These are phyloP conservation scores for Xerophyta viscosa DNA, from an alignment of 106 monocot genomes.

Conservation along the genomic window DNA sequence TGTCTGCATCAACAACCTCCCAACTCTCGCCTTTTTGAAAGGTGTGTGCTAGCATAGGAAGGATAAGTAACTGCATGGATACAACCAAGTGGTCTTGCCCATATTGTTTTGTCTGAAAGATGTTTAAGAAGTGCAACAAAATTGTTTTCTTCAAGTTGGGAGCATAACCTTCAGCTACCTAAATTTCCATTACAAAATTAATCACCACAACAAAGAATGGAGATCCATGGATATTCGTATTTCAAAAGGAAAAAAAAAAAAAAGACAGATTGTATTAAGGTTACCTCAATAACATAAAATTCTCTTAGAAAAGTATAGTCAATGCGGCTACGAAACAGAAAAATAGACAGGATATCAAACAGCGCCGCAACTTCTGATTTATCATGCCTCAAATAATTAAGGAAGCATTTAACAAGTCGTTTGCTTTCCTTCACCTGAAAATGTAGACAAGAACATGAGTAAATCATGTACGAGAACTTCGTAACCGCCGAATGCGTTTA, in stretches of 20 bases:
- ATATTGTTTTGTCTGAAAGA: constrained; percentile 83
- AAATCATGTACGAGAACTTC: no score
- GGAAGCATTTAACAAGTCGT: constrained; percentile 93
- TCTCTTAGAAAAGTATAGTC: constrained; percentile 93
- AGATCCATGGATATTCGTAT: no score
- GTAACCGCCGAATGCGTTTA: no score
- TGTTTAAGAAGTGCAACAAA: constrained; percentile 75
- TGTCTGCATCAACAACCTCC: constrained; percentile 87
- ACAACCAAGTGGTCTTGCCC: constrained; percentile 95
- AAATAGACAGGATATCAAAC: constrained; percentile 97
- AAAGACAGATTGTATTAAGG: background rate
- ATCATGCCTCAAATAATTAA: constrained; percentile 89
- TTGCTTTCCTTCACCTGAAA: constrained; percentile 97
- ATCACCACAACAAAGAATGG: background rate
- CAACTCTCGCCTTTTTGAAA: constrained; percentile 93
- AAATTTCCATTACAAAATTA: constrained; percentile 3
- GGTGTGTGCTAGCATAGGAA: constrained; percentile 90
- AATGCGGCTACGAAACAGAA: constrained; percentile 79
- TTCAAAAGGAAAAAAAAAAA: no score
- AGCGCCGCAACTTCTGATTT: constrained; percentile 82
- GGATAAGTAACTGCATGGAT: constrained; percentile 94
- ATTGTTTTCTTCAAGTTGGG: constrained; percentile 86
- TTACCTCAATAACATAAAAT: constrained; percentile 93
- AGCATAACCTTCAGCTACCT: constrained; percentile 98
- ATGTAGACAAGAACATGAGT: constrained; percentile 12